Base-by-base conservation (phyloP, 2,329 filamentous ascomycete species). In the Metarhizium sp. region DNA sequence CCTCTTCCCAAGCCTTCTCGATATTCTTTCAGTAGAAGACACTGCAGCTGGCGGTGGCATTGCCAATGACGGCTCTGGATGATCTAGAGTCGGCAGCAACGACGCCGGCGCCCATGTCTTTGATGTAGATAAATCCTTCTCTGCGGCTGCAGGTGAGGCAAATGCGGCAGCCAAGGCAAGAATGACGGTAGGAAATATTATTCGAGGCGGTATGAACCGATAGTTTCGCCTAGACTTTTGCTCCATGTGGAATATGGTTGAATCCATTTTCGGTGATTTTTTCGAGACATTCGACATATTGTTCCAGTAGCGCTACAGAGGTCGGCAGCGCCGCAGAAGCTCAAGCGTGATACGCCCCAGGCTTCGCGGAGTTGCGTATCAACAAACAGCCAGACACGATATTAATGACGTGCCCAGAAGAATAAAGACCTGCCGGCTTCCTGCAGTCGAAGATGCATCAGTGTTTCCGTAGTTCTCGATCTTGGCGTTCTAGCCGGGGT, bases 81-180 rank as follows among this genome's bases (percentile, higher is more conserved):
- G 29, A 14, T 52, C 38, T 7, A 25, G 36, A 47, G 11, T 29
- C 16, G 8, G 18, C 14, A 8, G 42, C 32, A 11, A 36, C 34
- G 43, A 54, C 6, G 49, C 42, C 6, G 49, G 51, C 20, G 47
- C 48, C 16, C 32, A 32, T 20, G 43, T 18, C 6, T 11, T 43
- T 4, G 25, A 32, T n/a, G 48, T 47, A 42, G 38, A 16, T 3
- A 42, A 7, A 25, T 51, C 25, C 10, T 29, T 38, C 18, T 46
- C 51, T 4, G 51, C 55, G 18, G 14, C 8, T 14, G 40, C 51
- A 30, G 25, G 40, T 6, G 10, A 32, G 20, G 40, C 40, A 14
- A 56, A 51, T 18, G 42, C 29, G 13, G 55, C 47, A 5, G 32
- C 42, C 6, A 54, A 14, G 34, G 52, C 48, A 18, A 57, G n/a